phyloP scores from a whole-genome alignment of 345 rosid genomes.

The Sisymbrium irio region DNA sequence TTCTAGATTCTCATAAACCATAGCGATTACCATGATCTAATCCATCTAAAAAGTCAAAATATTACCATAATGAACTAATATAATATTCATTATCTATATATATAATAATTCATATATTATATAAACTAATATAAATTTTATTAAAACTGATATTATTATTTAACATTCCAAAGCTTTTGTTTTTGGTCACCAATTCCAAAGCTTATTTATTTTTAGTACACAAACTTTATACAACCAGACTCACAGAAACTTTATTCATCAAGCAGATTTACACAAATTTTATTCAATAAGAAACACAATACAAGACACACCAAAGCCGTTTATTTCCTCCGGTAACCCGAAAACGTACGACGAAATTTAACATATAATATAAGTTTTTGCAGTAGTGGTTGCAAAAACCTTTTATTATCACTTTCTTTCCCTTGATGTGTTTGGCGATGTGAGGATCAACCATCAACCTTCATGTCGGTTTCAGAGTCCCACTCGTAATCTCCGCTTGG shows the following conservation, averaged over 20 bases:
- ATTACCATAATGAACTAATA: too few species aligned
- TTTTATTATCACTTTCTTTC: not conserved
- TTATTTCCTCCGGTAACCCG: conserved; percentile 1
- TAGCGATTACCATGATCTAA: too few species aligned
- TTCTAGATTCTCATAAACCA: too few species aligned
- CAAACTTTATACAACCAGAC: not conserved
- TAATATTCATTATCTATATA: too few species aligned
- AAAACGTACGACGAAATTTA: not conserved
- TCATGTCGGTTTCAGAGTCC: conserved; percentile 62
- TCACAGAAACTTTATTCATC: not conserved
- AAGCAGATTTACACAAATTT: not conserved
- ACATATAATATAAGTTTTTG: not conserved
- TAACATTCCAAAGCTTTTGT: too few species aligned
- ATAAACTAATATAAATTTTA: too few species aligned
- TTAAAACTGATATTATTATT: too few species aligned
- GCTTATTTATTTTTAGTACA: not conserved
- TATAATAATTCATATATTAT: too few species aligned
- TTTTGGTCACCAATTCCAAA: too few species aligned
- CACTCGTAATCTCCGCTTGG: conserved; percentile 57
- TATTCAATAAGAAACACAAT: not conserved
- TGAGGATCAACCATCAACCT: conserved; percentile 34
- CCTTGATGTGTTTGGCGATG: too few species aligned
- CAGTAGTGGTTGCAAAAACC: not conserved
- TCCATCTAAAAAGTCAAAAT: too few species aligned
- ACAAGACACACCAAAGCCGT: not conserved